A percentile compares a stretch with the other conserved stretches of the same genome.
Evolutionary conservation across 192 early-diverging fungal genomes (phyloP).

Genomic region (Coemansia erecta): DNA sequence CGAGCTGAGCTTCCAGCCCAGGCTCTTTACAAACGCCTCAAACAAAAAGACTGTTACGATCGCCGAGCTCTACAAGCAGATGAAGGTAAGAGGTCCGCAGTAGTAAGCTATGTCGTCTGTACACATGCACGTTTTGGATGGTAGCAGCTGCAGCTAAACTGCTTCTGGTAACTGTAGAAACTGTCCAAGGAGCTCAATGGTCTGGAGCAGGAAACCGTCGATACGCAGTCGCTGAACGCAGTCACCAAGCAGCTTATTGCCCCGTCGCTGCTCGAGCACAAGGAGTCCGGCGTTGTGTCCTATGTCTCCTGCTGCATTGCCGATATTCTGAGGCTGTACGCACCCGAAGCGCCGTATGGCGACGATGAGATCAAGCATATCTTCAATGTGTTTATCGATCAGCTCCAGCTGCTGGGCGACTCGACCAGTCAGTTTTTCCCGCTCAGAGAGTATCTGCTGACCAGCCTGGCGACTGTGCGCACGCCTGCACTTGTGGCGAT

Average conservation of each 20-base stretch:
- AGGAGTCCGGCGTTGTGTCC: conserved; percentile 74
- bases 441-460: conserved; percentile 81
- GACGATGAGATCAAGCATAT: conserved; percentile 69
- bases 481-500: conserved; percentile 78
- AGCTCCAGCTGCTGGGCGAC: conserved; percentile 67
- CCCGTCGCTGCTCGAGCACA: conserved; percentile 68
- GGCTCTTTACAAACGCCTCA: conserved; percentile 40
- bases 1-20: conserved; percentile 48
- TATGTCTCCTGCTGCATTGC: conserved; percentile 84
- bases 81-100: conserved; percentile 32
- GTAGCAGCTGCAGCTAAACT: neutral
- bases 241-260: conserved; percentile 68
- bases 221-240: conserved; percentile 62
- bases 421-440: conserved; percentile 64
- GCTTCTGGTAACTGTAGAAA: conserved; percentile 53
- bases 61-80: conserved; percentile 48
- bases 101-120: neutral
- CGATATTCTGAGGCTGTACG: conserved; percentile 88
- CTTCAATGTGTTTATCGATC: conserved; percentile 80
- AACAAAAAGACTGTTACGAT: conserved; percentile 46
- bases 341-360: conserved; percentile 89
- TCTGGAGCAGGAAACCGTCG: conserved; percentile 75
- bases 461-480: conserved; percentile 81
- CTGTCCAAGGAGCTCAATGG: conserved; percentile 68
- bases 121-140: neutral